These are phyloP conservation scores for Royoungia palumana DNA, from an alignment of 768 basidiomycete species.

Conservation along the genomic window DNA sequence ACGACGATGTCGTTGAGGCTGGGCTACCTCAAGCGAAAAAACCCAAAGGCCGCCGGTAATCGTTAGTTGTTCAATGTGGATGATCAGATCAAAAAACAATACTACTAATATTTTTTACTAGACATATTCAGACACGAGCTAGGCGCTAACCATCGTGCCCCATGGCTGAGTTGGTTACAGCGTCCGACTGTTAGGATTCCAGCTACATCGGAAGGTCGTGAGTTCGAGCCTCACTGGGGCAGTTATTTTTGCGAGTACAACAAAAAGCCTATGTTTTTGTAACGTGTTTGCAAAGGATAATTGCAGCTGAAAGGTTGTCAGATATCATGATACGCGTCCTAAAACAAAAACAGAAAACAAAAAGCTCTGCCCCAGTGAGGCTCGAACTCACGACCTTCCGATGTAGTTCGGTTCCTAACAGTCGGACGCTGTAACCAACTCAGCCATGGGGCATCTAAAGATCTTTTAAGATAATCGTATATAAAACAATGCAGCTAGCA, in stretches of 20 bases:
- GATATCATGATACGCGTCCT: no score
- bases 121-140: no score
- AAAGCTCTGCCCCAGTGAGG: constrained; percentile 53
- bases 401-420: constrained; percentile 48
- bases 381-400: constrained; percentile 71
- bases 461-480: background rate
- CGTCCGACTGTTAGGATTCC: constrained; percentile 69
- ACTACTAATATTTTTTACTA: no score
- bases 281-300: no score
- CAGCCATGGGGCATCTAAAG: constrained; percentile 61
- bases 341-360: no score
- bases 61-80: background rate
- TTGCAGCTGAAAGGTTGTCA: no score
- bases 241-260: constrained; percentile 29
- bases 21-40: constrained; percentile 74
- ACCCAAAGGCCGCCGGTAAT: constrained; percentile 44
- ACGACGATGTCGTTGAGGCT: constrained; percentile 90
- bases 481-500: background rate
- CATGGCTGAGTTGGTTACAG: constrained; percentile 78
- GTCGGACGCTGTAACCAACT: constrained; percentile 79
- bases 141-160: constrained; percentile 38
- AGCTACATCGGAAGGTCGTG: constrained; percentile 59
- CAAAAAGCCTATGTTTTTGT: no score
- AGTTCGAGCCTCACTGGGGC: constrained; percentile 69
- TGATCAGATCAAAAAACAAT: no score